Conservation (phyloP, 129 eudicot genomes). For the Escallonia herrerae region DNA sequence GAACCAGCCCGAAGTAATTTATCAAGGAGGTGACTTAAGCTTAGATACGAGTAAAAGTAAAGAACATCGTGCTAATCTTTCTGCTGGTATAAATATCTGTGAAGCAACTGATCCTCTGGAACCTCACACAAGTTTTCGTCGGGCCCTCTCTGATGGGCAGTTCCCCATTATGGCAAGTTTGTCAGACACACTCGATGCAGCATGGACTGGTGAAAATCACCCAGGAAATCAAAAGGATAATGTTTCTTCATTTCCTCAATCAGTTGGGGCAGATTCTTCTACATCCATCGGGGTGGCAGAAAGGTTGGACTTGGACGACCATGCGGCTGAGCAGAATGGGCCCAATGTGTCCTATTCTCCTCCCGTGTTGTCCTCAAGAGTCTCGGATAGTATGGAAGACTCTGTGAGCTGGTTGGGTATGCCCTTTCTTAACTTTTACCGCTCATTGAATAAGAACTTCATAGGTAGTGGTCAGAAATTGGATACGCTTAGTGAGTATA, state of each 20-base stretch:
- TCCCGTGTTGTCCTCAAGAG: conserved; percentile 44
- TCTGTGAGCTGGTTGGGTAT: conserved; percentile 65
- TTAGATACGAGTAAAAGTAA: conserved; percentile 14
- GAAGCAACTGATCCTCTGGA: conserved; percentile 28
- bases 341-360: conserved; percentile 19
- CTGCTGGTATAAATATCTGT: conserved; percentile 16
- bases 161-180: conserved; percentile 42
- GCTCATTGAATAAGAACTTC: conserved; percentile 59
- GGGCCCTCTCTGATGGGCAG: conserved; percentile 47
- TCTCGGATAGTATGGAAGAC: conserved; percentile 61
- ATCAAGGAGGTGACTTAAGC: conserved; percentile 24
- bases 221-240: conserved; percentile 33
- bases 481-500: conserved; percentile 52
- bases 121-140: conserved; percentile 31
- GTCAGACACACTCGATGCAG: conserved; percentile 91
- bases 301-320: conserved; percentile 40
- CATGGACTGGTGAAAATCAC: conserved; percentile 78
- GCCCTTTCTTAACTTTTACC: conserved; percentile 66
- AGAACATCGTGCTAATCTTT: conserved; percentile 12
- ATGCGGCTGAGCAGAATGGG: conserved; percentile 31
- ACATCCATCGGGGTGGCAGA: conserved; percentile 17
- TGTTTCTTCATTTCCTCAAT: conserved; percentile 16
- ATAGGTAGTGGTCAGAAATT: conserved; percentile 49
- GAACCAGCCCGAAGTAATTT: conserved; percentile 14
- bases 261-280: conserved; percentile 33